A percentile compares a stretch with the other conserved stretches of the same genome.
These are phyloP conservation scores for Colletotrichum sojae DNA, from an alignment of 2,329 filamentous ascomycete species.

Conservation along the genomic window DNA sequence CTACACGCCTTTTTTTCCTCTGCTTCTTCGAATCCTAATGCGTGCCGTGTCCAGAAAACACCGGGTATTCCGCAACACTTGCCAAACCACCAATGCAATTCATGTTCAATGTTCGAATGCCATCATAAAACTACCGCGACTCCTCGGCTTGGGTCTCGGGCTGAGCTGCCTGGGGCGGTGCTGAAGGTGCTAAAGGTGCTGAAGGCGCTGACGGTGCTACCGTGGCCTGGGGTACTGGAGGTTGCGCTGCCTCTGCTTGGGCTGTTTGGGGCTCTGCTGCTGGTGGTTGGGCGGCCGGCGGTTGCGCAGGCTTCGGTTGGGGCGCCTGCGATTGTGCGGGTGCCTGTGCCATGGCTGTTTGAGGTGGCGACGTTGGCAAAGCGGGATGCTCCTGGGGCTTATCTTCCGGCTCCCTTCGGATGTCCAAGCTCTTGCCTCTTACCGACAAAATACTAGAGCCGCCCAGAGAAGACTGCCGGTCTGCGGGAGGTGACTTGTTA, in stretches of 20 bases:
- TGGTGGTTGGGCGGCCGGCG: not conserved
- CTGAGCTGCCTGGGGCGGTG: conserved; percentile 14
- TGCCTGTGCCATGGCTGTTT: conserved; percentile 5
- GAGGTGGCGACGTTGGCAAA: not conserved
- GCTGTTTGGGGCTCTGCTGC: not conserved
- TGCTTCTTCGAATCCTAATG: conserved; percentile 2
- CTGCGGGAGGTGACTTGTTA: conserved; percentile 69
- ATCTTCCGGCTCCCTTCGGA: conserved; percentile 55
- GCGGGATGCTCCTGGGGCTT: conserved; percentile 18
- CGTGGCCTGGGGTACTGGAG: not conserved
- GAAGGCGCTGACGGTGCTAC: not conserved
- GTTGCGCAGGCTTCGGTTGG: not conserved
- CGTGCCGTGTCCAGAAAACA: conserved; percentile 16
- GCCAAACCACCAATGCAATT: conserved; percentile 5
- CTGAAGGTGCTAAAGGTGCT: not conserved
- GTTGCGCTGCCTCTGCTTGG: not conserved
- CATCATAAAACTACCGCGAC: conserved; percentile 10
- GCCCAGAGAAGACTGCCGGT: conserved; percentile 49
- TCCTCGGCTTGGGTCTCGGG: conserved; percentile 18
- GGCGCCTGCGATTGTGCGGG: not conserved
- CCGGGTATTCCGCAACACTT: conserved; percentile 1
- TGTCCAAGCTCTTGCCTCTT: conserved; percentile 57
- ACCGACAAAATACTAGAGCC: conserved; percentile 46
- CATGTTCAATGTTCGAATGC: conserved; percentile 18
- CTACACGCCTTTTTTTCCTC: conserved; percentile 1